Evolutionary conservation across 495 filamentous ascomycete species (phyloP), one percentile per base, ranked within the genome.

Genomic region (Aspergillus homomorphus): DNA sequence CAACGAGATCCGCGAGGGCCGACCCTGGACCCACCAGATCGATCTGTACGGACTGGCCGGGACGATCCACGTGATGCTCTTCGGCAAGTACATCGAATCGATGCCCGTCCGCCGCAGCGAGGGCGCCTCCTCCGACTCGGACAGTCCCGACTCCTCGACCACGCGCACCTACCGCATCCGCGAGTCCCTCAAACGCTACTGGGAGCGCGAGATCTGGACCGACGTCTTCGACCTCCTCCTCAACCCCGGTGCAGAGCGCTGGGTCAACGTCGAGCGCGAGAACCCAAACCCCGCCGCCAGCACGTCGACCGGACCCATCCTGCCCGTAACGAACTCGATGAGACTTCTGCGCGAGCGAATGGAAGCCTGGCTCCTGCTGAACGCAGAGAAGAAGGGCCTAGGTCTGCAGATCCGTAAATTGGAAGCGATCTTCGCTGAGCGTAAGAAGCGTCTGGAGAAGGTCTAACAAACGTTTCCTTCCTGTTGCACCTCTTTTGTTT

Each of bases 1-100:
- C 71, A 87, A 89, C 41, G 94, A 98, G 79, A 95, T 98, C 80
- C 86, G 92, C 43, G 92, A 97, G 75, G 80, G 88, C 62, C 80
- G 92, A 14, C 89, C 90, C 2, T 98, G 94, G 94, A 98, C 92
- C 0, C 96, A 89, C 72, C 94, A 98, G 68, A 87, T 96, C 57
- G 94, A 98, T 71, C 92, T 98, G 55, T 90, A 93, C 72, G 94
- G 94, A 26, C 77, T 96, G 0, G 94, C 94, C 0, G 90, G 90
- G 7, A 88, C 89, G 15, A 74, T 97, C 15, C 92, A 98, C 66
- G 84, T 82, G 30, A 78, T 98, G 66, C 80, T 98, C 0, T 98
- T 96, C 68, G 94, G 94, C 6, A 89, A 89, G 66, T 96, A 97
- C 74, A 91, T 98, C 60, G 91, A 98, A 65, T 94, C 90, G 16